phyloP scores from a whole-genome alignment of 2,329 filamentous ascomycete species.

The Aspergillus transmontanensis region DNA sequence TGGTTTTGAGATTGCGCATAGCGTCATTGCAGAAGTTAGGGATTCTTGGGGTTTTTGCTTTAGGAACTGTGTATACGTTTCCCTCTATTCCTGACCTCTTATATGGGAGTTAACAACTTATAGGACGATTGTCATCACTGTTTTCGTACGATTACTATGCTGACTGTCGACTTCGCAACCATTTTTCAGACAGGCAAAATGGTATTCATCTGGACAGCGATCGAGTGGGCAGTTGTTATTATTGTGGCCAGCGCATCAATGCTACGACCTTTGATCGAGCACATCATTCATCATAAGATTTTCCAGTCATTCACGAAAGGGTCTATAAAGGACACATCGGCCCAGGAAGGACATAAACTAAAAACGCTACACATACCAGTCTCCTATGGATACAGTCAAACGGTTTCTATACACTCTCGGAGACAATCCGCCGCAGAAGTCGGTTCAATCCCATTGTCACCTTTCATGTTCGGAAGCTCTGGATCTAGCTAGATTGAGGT shows the following conservation, averaged over 20 bases:
- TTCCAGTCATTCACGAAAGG: not conserved
- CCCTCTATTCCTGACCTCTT: no score
- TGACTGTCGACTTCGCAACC: not conserved
- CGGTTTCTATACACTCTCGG: not conserved
- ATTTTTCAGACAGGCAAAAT: not conserved
- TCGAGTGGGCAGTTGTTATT: slow-evolving; percentile 8
- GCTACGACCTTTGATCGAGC: not conserved
- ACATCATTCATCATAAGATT: not conserved
- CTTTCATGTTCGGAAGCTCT: not conserved
- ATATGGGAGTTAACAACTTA: not conserved
- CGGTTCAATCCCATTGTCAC: not conserved
- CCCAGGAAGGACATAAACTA: not conserved
- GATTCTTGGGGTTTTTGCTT: no score
- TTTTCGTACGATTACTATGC: not conserved
- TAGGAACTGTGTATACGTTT: no score
- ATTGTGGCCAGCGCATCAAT: slow-evolving; percentile 6
- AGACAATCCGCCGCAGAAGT: not conserved
- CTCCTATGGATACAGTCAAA: not conserved
- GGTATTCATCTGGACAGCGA: not conserved
- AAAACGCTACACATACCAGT: not conserved
- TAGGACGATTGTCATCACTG: slow-evolving; percentile 1
- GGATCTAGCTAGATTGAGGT: not conserved
- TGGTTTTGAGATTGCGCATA: no score
- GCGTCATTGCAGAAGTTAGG: no score
- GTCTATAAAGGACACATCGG: not conserved